Evolutionary conservation across 2,329 filamentous ascomycete species (phyloP).

Genomic region (Diaporthe destruens): DNA sequence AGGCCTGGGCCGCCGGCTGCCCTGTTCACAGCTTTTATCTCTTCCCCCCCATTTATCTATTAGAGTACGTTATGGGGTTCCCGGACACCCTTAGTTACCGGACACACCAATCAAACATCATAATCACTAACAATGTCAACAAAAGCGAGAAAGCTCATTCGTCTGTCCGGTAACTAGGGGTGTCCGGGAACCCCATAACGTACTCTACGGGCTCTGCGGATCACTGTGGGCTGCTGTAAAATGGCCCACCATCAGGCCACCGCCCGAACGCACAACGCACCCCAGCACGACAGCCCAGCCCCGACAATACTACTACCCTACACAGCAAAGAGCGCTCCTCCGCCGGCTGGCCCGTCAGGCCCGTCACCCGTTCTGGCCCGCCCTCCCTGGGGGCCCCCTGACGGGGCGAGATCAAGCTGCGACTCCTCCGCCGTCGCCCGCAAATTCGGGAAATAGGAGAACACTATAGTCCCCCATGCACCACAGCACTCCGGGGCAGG

Average conservation of each 20-base stretch:
- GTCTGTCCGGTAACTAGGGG: too few species aligned
- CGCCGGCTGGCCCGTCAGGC: conserved; percentile 28
- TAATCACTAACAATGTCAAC: too few species aligned
- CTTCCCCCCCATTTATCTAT: not conserved
- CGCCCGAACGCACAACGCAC: conserved; percentile 6
- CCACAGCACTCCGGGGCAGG: not conserved
- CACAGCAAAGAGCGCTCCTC: not conserved
- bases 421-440: conserved; percentile 25
- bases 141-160: too few species aligned
- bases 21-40: not conserved
- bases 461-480: not conserved
- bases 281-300: not conserved
- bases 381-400: conserved; percentile 2
- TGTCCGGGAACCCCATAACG: too few species aligned
- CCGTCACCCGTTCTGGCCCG: conserved; percentile 23
- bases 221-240: conserved; percentile 25
- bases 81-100: too few species aligned
- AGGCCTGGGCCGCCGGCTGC: not conserved
- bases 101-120: too few species aligned
- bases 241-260: conserved; percentile 34
- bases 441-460: conserved; percentile 12
- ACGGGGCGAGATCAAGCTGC: conserved; percentile 27
- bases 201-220: not conserved
- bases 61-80: too few species aligned
- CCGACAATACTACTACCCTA: not conserved